Evolutionary conservation across 2,329 filamentous ascomycete species (phyloP).

Genomic region (Cordyceps sp.): DNA sequence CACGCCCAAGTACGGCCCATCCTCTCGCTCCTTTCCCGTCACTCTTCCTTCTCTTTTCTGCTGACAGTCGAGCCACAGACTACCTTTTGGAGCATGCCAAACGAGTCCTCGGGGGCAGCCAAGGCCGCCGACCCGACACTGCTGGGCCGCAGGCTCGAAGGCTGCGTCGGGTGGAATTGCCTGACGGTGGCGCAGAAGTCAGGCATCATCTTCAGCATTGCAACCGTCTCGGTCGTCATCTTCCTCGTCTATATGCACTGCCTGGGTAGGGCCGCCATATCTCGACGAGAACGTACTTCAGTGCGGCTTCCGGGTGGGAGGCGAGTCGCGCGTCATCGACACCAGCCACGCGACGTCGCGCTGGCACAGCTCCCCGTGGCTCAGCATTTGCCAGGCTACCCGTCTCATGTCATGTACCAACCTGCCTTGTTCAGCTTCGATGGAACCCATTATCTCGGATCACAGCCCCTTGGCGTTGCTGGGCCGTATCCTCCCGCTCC

Average conservation of each 20-base stretch:
- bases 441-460: background rate
- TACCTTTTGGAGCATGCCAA: too few species aligned
- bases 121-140: background rate
- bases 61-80: too few species aligned
- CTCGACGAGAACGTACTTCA: slow-evolving; percentile 1
- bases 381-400: background rate
- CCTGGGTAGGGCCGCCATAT: slow-evolving; percentile 8
- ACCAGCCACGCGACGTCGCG: background rate
- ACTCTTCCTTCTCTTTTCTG: too few species aligned
- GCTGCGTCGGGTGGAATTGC: slow-evolving; percentile 21
- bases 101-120: too few species aligned
- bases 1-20: too few species aligned
- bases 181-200: slow-evolving; percentile 18
- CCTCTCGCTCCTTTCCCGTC: too few species aligned
- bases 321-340: background rate
- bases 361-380: slow-evolving; percentile 1
- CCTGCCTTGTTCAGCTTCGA: slow-evolving; percentile 2
- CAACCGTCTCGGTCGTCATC: slow-evolving; percentile 12
- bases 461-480: background rate
- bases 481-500: background rate
- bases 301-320: slow-evolving; percentile 4
- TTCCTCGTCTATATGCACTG: slow-evolving; percentile 18
- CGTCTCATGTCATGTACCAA: slow-evolving; percentile 1
- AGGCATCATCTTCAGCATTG: slow-evolving; percentile 21
- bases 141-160: background rate